Percentiles rank a stretch among this genome's conserved stretches.
Conservation (phyloP, 2,329 filamentous ascomycete genomes). For the Claviceps arundinis region DNA sequence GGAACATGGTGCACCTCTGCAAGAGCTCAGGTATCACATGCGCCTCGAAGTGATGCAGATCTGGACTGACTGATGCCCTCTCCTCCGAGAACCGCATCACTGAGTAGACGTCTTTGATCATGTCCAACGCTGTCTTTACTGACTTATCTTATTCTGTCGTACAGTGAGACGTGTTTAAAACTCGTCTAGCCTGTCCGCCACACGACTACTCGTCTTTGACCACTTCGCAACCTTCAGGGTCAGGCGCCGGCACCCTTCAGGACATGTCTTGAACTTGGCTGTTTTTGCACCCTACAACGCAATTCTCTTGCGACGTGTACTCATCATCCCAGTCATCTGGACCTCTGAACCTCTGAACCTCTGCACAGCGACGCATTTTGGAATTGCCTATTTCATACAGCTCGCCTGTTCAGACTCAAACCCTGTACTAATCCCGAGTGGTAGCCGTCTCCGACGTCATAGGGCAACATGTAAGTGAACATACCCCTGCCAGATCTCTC, state of each 20-base stretch:
- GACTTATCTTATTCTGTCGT: neutral
- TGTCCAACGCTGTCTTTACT: neutral
- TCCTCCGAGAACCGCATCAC: neutral
- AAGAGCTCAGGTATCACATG: neutral
- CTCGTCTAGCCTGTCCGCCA: neutral
- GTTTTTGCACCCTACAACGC: slow-evolving; percentile 8
- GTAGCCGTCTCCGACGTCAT: slow-evolving; percentile 6
- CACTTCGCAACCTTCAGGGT: slow-evolving; percentile 4
- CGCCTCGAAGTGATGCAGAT: neutral
- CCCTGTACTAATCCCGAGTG: neutral
- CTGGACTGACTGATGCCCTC: neutral
- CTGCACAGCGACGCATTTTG: neutral
- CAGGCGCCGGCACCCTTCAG: slow-evolving; percentile 2
- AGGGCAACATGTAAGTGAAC: slow-evolving; percentile 23
- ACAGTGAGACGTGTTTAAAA: neutral
- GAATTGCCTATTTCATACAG: slow-evolving; percentile 2
- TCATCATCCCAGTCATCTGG: neutral
- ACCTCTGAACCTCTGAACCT: neutral
- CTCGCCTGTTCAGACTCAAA: neutral
- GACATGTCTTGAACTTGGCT: slow-evolving; percentile 6
- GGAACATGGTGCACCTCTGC: neutral
- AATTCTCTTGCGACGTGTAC: slow-evolving; percentile 11
- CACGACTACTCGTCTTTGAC: neutral
- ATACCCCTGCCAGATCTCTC: neutral
- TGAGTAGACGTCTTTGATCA: neutral